A percentile compares a stretch with the other conserved stretches of the same genome.
Conservation (phyloP, 352 stramenopile genomes). For the Globisporangium cylindrosporum region DNA sequence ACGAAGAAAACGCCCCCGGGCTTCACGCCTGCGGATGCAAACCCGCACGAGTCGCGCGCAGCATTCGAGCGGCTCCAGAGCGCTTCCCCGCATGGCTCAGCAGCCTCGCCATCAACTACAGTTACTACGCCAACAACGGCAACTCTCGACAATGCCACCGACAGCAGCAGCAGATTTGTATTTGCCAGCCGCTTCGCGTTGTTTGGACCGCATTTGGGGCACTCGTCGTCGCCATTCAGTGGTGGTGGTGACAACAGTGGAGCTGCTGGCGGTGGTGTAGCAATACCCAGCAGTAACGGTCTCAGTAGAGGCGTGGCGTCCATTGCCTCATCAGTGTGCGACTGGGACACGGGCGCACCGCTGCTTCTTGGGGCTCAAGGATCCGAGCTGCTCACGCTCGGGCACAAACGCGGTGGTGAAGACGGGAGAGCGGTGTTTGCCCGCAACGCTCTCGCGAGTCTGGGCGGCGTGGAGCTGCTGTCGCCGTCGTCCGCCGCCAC, state of each 20-base stretch:
- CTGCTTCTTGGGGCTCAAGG: background rate
- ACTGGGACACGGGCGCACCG: background rate
- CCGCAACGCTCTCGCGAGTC: constrained; percentile 14
- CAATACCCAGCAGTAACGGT: background rate
- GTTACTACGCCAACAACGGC: background rate
- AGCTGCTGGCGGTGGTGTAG: background rate
- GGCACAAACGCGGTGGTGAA: background rate
- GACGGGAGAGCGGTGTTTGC: background rate
- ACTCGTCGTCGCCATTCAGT: background rate
- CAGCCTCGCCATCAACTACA: background rate
- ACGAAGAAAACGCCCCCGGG: constrained; percentile 44
- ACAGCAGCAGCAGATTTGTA: constrained; percentile 13
- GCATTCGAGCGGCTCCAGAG: constrained; percentile 45
- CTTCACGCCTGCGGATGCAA: constrained; percentile 58
- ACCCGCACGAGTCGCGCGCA: constrained; percentile 40
- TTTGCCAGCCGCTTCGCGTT: constrained; percentile 49
- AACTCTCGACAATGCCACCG: background rate
- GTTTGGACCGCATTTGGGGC: constrained; percentile 30
- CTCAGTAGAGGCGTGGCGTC: background rate
- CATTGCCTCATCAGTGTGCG: background rate
- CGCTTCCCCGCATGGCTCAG: background rate
- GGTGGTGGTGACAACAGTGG: constrained; percentile 1
- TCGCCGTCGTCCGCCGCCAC: background rate
- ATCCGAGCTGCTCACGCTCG: background rate
- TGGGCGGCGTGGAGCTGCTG: constrained; percentile 23